Evolutionary conservation across 805 yeast genomes (phyloP).

Genomic region (Schwanniomyces sp.): DNA sequence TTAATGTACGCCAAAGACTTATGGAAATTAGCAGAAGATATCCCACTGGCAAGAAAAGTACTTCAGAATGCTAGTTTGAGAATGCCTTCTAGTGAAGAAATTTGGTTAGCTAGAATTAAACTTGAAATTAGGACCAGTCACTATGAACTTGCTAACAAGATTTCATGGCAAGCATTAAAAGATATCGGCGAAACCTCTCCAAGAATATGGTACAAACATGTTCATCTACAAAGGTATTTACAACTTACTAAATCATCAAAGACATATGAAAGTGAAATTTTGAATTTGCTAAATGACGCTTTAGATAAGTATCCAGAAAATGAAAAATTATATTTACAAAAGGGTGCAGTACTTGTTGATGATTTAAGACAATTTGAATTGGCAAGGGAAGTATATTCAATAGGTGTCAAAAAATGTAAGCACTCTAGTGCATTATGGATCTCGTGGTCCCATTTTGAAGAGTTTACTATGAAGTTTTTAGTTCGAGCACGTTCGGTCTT

Average conservation of each 20-base stretch:
- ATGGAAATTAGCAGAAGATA: conserved; percentile 50
- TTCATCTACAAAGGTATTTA: conserved; percentile 21
- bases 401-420: conserved; percentile 53
- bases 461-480: conserved; percentile 32
- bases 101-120: conserved; percentile 75
- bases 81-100: conserved; percentile 48
- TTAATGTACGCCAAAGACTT: conserved; percentile 73
- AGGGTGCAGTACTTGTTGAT: conserved; percentile 52
- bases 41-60: conserved; percentile 52
- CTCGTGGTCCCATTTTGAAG: conserved; percentile 48
- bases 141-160: conserved; percentile 37
- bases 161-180: conserved; percentile 22
- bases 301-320: conserved; percentile 47
- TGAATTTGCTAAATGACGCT: conserved; percentile 43
- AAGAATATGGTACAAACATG: conserved; percentile 60
- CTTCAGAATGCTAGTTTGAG: conserved; percentile 46
- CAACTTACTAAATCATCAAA: conserved; percentile 1
- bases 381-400: conserved; percentile 49
- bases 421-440: conserved; percentile 53
- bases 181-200: conserved; percentile 27
- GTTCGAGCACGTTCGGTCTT: conserved; percentile 70
- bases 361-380: conserved; percentile 23
- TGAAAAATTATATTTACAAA: conserved; percentile 59
- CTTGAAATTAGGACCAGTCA: conserved; percentile 50
- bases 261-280: conserved; percentile 4